Percentiles rank a stretch among this genome's conserved stretches.
Evolutionary conservation across 495 filamentous ascomycete species (phyloP).

Genomic region (Penicillium fimorum): DNA sequence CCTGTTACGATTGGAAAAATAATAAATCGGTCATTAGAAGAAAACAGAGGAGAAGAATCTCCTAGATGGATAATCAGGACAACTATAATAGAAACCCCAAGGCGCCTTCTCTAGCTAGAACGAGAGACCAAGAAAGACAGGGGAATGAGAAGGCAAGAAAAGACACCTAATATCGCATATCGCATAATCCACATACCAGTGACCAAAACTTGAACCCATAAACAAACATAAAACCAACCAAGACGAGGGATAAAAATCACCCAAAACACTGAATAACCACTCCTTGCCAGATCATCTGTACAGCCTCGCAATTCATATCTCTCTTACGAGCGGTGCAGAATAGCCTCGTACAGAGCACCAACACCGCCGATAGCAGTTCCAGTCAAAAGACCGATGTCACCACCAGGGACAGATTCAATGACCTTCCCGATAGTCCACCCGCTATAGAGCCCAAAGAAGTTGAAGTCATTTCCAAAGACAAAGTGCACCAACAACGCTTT

Average conservation of each 20-base stretch:
- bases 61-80: slow-evolving; percentile 7
- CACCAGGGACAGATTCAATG: slow-evolving; percentile 67
- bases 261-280: slow-evolving; percentile 2
- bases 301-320: slow-evolving; percentile 16
- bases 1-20: background rate
- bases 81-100: slow-evolving; percentile 18
- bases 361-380: slow-evolving; percentile 69
- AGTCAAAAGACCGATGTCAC: slow-evolving; percentile 59
- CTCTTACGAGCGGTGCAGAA: slow-evolving; percentile 63
- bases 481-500: slow-evolving; percentile 78
- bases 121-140: slow-evolving; percentile 24
- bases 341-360: slow-evolving; percentile 77
- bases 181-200: slow-evolving; percentile 28
- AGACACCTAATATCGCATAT: slow-evolving; percentile 21
- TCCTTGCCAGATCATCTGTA: slow-evolving; percentile 17
- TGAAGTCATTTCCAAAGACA: slow-evolving; percentile 70
- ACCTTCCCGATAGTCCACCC: slow-evolving; percentile 58
- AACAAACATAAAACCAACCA: slow-evolving; percentile 12
- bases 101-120: slow-evolving; percentile 29
- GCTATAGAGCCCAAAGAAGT: slow-evolving; percentile 61
- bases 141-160: slow-evolving; percentile 6
- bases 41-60: slow-evolving; percentile 4
- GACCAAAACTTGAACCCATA: slow-evolving; percentile 18
- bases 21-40: slow-evolving; percentile 13
- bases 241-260: slow-evolving; percentile 6